Conservation (phyloP, 768 basidiomycete genomes). For the Crassisporium funariophilum region DNA sequence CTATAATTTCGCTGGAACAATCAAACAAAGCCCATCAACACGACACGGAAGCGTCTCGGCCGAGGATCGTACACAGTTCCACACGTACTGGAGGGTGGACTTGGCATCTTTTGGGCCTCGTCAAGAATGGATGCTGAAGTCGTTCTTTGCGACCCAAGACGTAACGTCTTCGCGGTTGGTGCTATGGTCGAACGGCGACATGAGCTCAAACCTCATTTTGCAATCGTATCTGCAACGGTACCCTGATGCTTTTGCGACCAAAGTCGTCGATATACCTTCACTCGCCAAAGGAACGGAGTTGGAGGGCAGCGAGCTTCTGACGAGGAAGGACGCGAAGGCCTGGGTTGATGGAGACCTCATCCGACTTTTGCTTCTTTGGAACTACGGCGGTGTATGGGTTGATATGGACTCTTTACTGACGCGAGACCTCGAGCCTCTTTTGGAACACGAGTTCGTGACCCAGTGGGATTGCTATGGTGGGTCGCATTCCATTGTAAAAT, state of each 20-base stretch:
- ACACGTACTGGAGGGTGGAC: conserved; percentile 95
- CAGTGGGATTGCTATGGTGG: conserved; percentile 99
- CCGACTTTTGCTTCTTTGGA: conserved; percentile 87
- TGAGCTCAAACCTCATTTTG: conserved; percentile 58
- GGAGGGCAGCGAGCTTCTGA: conserved; percentile 62
- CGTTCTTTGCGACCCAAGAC: conserved; percentile 93
- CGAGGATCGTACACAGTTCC: conserved; percentile 66
- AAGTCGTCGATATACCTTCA: conserved; percentile 62
- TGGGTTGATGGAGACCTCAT: conserved; percentile 96
- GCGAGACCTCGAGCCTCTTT: conserved; percentile 80
- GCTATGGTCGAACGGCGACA: conserved; percentile 91
- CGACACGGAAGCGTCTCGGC: conserved; percentile 23
- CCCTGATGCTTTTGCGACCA: conserved; percentile 72
- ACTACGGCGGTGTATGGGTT: conserved; percentile 91
- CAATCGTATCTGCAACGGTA: conserved; percentile 58
- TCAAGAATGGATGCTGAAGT: conserved; percentile 90
- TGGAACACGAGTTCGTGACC: conserved; percentile 95
- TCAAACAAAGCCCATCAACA: conserved; percentile 41
- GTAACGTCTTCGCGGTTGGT: conserved; percentile 62
- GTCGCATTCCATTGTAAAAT: too few relatives aligned
- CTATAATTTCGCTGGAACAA: conserved; percentile 89
- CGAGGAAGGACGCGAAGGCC: conserved; percentile 71
- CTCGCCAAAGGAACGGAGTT: conserved; percentile 80
- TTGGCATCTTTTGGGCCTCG: conserved; percentile 77
- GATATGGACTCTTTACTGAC: conserved; percentile 97